phyloP scores from a whole-genome alignment of 2,329 filamentous ascomycete genomes.

The Ophiostoma sp. region DNA sequence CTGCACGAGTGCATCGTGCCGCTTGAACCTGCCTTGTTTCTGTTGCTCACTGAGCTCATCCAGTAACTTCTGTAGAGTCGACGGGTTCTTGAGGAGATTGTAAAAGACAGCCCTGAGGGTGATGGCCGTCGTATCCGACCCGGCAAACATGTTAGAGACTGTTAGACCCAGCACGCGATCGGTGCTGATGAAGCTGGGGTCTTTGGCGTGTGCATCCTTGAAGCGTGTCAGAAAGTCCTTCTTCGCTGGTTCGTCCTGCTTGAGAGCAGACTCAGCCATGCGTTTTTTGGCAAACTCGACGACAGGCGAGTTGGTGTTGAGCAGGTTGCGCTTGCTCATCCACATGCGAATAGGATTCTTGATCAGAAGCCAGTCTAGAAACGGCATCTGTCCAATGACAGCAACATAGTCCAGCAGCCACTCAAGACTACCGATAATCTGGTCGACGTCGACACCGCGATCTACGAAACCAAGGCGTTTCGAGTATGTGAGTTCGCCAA shows the following conservation, averaged over 20 bases:
- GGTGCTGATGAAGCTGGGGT: neutral
- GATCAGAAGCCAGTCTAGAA: neutral
- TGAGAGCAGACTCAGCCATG: neutral
- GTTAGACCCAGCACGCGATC: neutral
- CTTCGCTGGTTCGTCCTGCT: no score
- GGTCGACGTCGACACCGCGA: neutral
- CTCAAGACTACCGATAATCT: neutral
- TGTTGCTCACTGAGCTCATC: neutral
- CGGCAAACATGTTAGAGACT: neutral
- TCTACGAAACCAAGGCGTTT: neutral
- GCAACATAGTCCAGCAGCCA: neutral
- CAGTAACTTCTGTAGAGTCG: neutral
- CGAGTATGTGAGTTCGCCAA: slow-evolving; percentile 12
- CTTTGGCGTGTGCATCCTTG: neutral
- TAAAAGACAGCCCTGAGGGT: neutral
- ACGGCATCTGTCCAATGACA: neutral
- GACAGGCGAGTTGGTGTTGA: neutral
- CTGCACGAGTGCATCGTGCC: neutral
- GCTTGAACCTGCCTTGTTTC: neutral
- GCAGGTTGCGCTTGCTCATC: neutral
- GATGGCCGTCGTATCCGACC: neutral
- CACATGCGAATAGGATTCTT: neutral
- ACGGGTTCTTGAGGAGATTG: neutral
- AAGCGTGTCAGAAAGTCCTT: neutral
- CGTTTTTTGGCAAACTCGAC: slow-evolving; percentile 4